These are phyloP conservation scores for Talaromyces sp. DNA, from an alignment of 2,329 filamentous ascomycete genomes.

Conservation along the genomic window DNA sequence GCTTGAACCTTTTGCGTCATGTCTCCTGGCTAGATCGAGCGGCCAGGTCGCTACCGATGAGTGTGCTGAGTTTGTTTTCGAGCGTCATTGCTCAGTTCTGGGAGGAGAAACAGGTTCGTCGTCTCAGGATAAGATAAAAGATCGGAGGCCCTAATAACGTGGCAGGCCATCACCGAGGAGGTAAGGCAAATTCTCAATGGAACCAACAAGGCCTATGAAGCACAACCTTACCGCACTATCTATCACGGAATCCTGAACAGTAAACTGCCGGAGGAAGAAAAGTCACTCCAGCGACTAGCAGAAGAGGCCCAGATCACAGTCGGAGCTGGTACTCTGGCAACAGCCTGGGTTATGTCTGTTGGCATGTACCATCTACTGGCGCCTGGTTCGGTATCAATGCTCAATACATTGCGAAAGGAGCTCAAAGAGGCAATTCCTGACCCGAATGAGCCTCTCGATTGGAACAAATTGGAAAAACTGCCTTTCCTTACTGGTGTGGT, in stretches of 20 bases:
- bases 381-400: not conserved
- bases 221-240: not conserved
- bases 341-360: conserved; percentile 1
- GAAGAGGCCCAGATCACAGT: not conserved
- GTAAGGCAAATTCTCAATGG: not conserved
- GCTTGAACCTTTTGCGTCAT: not conserved
- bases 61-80: not conserved
- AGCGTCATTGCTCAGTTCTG: not conserved
- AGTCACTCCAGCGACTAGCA: conserved; percentile 1
- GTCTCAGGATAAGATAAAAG: not conserved
- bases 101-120: not conserved
- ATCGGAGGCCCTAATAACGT: not conserved
- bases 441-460: not conserved
- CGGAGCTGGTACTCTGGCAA: conserved; percentile 4
- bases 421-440: not conserved
- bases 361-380: conserved; percentile 5
- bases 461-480: conserved; percentile 14
- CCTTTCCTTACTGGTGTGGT: conserved; percentile 27
- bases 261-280: conserved; percentile 9
- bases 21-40: not conserved
- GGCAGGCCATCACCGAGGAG: not conserved
- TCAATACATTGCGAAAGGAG: not conserved
- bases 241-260: conserved; percentile 7
- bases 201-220: not conserved
- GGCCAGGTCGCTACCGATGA: not conserved